A percentile compares a stretch with the other conserved stretches of the same genome.
Conservation (phyloP, 805 yeast species). For the Ogataea polymorpha region DNA sequence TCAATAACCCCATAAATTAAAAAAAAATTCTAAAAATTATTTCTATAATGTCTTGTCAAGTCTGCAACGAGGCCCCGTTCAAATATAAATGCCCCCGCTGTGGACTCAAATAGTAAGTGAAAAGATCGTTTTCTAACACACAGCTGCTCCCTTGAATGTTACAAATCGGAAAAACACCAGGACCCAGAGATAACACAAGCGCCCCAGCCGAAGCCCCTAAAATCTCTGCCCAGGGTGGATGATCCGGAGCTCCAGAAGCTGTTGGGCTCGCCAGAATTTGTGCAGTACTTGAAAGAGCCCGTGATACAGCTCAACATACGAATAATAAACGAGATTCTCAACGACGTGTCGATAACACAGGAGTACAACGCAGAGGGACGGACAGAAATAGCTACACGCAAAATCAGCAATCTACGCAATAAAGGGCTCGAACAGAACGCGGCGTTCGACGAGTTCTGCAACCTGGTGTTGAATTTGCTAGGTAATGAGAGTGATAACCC, state of each 20-base stretch:
- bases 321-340: constrained; percentile 44
- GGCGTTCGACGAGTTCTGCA: constrained; percentile 67
- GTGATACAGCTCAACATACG: constrained; percentile 56
- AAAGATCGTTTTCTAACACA: constrained; percentile 5
- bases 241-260: constrained; percentile 31
- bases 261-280: constrained; percentile 42
- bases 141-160: constrained; percentile 61
- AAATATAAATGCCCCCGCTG: constrained; percentile 52
- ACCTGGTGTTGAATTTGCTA: constrained; percentile 32
- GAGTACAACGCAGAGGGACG: constrained; percentile 55
- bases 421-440: constrained; percentile 69
- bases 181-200: constrained; percentile 20
- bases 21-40: not conserved
- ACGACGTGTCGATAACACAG: constrained; percentile 44
- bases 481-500: not conserved
- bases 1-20: constrained; percentile 11
- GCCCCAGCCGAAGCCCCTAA: constrained; percentile 1
- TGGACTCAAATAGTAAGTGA: constrained; percentile 36
- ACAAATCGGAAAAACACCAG: constrained; percentile 42
- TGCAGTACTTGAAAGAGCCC: constrained; percentile 45
- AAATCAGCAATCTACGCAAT: constrained; percentile 54
- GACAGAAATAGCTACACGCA: constrained; percentile 55
- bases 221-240: constrained; percentile 1
- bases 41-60: constrained; percentile 23
- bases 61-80: constrained; percentile 28